Evolutionary conservation across 768 basidiomycete species (phyloP).

Genomic region (Leccinum aurantiacum): DNA sequence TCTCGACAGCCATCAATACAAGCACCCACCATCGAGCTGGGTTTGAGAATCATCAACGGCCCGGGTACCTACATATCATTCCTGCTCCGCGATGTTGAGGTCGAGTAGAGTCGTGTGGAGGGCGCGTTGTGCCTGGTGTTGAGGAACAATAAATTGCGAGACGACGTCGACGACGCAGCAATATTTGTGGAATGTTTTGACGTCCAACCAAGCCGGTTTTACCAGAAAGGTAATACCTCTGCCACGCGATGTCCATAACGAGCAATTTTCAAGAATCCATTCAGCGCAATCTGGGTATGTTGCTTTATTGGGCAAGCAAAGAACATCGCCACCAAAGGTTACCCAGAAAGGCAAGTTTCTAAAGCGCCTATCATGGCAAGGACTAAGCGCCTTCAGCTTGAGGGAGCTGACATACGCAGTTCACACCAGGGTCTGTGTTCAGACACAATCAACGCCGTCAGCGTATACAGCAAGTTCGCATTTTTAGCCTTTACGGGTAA

Average conservation of each 20-base stretch:
- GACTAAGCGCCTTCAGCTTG: conserved; percentile 9
- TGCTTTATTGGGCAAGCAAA: conserved; percentile 19
- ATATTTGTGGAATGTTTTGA: not conserved
- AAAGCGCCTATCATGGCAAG: not conserved
- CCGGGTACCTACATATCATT: not conserved
- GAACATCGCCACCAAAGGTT: conserved; percentile 26
- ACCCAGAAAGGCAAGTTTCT: conserved; percentile 22
- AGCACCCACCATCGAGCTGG: not conserved
- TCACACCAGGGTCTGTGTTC: conserved; percentile 28
- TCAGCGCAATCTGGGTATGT: conserved; percentile 21
- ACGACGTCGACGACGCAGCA: not conserved
- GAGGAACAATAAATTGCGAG: not conserved
- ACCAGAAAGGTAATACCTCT: conserved; percentile 6
- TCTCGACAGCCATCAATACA: not conserved
- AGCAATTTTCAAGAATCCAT: conserved; percentile 18
- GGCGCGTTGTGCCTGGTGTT: not conserved
- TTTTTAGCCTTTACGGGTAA: conserved; percentile 31
- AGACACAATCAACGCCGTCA: conserved; percentile 27
- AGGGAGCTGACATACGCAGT: conserved; percentile 30
- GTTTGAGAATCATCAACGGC: not conserved
- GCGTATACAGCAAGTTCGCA: conserved; percentile 18
- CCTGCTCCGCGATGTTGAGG: not conserved
- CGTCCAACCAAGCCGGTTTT: not conserved
- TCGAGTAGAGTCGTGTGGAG: not conserved
- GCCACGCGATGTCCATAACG: conserved; percentile 15